These are phyloP conservation scores for Cicer bijugum DNA, from an alignment of 306 rosid species.

Conservation along the genomic window DNA sequence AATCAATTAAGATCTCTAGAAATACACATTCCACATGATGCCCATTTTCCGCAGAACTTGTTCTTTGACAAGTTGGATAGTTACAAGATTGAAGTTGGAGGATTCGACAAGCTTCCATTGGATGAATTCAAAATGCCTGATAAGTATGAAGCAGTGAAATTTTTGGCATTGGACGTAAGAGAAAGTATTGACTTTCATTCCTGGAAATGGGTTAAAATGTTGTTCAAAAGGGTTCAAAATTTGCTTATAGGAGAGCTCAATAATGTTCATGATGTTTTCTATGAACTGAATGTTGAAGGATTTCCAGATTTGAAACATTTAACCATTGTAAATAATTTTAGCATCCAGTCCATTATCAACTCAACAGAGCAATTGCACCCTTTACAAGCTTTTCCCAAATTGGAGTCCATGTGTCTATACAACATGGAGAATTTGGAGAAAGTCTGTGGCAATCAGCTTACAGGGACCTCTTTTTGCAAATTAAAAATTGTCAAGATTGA, in stretches of 20 bases:
- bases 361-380: neutral
- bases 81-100: conserved; percentile 49
- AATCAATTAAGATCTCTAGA: conserved; percentile 1
- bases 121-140: conserved; percentile 17
- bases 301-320: conserved; percentile 48
- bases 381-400: conserved; percentile 36
- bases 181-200: conserved; percentile 27
- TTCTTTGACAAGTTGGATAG: conserved; percentile 32
- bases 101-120: neutral
- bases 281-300: conserved; percentile 33
- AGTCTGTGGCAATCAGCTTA: no score
- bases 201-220: conserved; percentile 31
- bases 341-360: conserved; percentile 28
- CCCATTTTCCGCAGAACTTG: neutral
- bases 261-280: conserved; percentile 36
- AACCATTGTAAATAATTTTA: conserved; percentile 30
- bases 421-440: neutral
- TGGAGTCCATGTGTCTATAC: conserved; percentile 43
- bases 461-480: no score
- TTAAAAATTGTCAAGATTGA: no score
- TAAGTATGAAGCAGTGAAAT: conserved; percentile 19
- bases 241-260: conserved; percentile 46
- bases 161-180: conserved; percentile 43
- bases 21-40: neutral
- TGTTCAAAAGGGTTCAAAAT: conserved; percentile 49